Evolutionary conservation across 331 rosid genomes (phyloP).

Genomic region (Phaseolus coccineus): DNA sequence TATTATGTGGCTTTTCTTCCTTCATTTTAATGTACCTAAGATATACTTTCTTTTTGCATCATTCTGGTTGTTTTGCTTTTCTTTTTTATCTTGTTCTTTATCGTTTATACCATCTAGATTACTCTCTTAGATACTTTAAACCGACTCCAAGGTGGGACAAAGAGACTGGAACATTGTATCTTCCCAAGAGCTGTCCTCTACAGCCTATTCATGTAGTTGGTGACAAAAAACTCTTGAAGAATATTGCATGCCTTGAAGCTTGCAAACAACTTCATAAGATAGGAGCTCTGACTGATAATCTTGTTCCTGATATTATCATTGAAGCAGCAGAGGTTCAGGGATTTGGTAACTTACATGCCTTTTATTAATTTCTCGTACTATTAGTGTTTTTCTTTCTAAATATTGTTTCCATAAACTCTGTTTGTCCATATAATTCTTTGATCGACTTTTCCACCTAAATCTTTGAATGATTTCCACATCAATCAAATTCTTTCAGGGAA

Average conservation of each 20-base stretch:
- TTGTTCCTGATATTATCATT: constrained; percentile 68
- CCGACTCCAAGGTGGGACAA: constrained; percentile 84
- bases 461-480: constrained; percentile 23
- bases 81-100: not conserved
- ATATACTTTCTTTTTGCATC: constrained; percentile 29
- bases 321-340: constrained; percentile 64
- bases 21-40: constrained; percentile 27
- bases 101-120: not conserved
- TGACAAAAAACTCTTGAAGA: constrained; percentile 56
- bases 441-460: not conserved
- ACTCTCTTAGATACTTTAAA: constrained; percentile 73
- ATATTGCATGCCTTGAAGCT: constrained; percentile 88
- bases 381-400: constrained; percentile 1
- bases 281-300: constrained; percentile 84
- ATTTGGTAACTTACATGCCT: constrained; percentile 54
- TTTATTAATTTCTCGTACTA: constrained; percentile 37
- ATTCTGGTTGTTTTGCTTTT: not conserved
- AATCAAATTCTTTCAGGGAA: constrained; percentile 53
- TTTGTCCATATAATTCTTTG: constrained; percentile 2
- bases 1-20: constrained; percentile 17
- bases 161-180: constrained; percentile 60
- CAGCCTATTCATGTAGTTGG: constrained; percentile 58
- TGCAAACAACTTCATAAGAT: constrained; percentile 82
- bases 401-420: constrained; percentile 12
- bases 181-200: constrained; percentile 87